These are phyloP conservation scores for Calonectria crousiana DNA, from an alignment of 2,329 filamentous ascomycete genomes.

Conservation along the genomic window DNA sequence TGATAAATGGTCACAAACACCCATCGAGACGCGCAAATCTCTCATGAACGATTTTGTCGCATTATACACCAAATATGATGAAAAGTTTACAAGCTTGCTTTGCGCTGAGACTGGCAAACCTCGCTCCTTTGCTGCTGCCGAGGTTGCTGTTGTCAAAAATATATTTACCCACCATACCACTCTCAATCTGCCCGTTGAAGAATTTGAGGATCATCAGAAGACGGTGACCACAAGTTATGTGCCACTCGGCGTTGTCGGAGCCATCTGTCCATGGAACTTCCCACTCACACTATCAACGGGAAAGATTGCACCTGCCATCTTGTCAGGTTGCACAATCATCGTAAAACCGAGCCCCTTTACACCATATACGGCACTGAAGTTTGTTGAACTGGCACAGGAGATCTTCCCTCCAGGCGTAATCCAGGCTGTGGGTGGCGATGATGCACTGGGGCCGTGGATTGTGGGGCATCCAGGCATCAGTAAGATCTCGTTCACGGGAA, in stretches of 20 bases:
- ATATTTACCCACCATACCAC: background rate
- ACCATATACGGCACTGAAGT: slow-evolving; percentile 67
- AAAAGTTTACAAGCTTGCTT: background rate
- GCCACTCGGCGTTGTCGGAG: background rate
- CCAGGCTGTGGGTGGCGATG: slow-evolving; percentile 70
- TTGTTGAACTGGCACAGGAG: slow-evolving; percentile 65
- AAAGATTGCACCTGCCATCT: background rate
- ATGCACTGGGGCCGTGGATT: slow-evolving; percentile 68
- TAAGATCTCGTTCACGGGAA: slow-evolving; percentile 75
- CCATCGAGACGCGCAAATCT: background rate
- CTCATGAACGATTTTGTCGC: background rate
- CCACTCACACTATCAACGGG: background rate
- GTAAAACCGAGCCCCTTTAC: slow-evolving; percentile 53
- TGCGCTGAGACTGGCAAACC: background rate
- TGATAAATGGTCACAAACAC: background rate
- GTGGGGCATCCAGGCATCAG: slow-evolving; percentile 67
- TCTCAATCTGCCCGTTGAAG: background rate
- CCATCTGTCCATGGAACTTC: background rate
- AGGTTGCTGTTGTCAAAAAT: background rate
- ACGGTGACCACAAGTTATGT: background rate
- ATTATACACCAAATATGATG: background rate
- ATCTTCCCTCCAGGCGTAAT: slow-evolving; percentile 72
- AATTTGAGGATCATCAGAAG: background rate
- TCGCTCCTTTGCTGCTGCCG: background rate
- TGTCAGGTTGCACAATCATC: background rate